Evolutionary conservation across 2,329 filamentous ascomycete species (phyloP), one percentile per base, ranked within the genome.

Genomic region (Calonectria henricotiae): DNA sequence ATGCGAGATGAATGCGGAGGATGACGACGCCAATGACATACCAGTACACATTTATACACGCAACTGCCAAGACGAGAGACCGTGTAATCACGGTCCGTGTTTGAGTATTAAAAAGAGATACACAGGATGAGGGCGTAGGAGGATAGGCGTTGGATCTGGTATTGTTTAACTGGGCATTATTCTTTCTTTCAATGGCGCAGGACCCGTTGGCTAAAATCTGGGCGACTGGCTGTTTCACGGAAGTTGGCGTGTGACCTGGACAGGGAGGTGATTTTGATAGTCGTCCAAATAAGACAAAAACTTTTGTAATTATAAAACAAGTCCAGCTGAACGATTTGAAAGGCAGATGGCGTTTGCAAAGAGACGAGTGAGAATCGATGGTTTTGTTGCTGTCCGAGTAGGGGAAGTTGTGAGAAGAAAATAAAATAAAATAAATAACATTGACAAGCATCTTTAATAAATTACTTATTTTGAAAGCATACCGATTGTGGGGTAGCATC

Each of bases 71-170:
- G 17, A 61, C 37, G 55, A 44, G 27, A 62, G 51, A 12, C 55
- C 20, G 30, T 46, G 35, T 8, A 62, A 35, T 43, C 17, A 15
- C 25, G 41, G 43, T 37, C 32, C 27, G 43, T 67, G 64, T 54
- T 64, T 67, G 65, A 49, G 60, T 68, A 65, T 54, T 61, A 49
- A 62, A 61, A 68, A 55, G 39, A 51, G 27, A 46, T 51, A 58
- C 46, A 60, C 17, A 23, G 41, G 61, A 46, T 41, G 41, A 65
- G 41, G 60, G 61, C 49, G 47, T 43, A 46, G 27, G 47, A 61
- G 41, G 54, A 46, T 25, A 49, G 69, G 69, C 69, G 65, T 71
- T 71, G 69, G 61, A 63, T 65, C 55, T 65, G 62, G 65, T 69
- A 60, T 54, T 47, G 27, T 69, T 69, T 27, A 54, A 27, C 41